Evolutionary conservation across 768 basidiomycete genomes (phyloP).

Genomic region (Suillus subaureus): DNA sequence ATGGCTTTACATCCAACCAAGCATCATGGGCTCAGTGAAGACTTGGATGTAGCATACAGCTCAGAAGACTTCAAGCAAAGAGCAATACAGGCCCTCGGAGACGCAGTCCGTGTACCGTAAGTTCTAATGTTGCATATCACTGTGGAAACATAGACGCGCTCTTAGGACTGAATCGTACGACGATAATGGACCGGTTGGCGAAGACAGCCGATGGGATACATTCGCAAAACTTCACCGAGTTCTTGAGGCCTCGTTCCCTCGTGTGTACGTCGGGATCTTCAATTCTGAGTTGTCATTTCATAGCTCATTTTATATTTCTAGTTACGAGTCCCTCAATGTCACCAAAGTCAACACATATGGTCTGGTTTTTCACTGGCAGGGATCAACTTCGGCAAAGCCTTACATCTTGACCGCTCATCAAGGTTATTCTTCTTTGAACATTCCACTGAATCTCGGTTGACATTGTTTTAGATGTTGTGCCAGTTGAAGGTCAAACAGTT

Average conservation of each 20-base stretch:
- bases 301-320: conserved; percentile 19
- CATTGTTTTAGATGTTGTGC: conserved; percentile 57
- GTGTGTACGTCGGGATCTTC: conserved; percentile 42
- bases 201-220: conserved; percentile 38
- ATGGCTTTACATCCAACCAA: conserved; percentile 28
- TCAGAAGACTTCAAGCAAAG: conserved; percentile 35
- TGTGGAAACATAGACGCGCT: conserved; percentile 1
- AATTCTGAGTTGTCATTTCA: background rate
- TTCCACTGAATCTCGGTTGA: background rate
- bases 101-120: conserved; percentile 41
- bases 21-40: conserved; percentile 28
- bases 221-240: conserved; percentile 17
- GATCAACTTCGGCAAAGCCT: conserved; percentile 52
- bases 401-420: conserved; percentile 55
- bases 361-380: conserved; percentile 58
- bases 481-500: conserved; percentile 53
- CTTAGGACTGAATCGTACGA: conserved; percentile 50
- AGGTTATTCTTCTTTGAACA: conserved; percentile 25
- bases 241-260: conserved; percentile 51
- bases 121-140: conserved; percentile 9
- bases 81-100: conserved; percentile 33
- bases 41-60: conserved; percentile 29
- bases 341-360: conserved; percentile 62
- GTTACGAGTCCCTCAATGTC: conserved; percentile 49
- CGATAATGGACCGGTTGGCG: conserved; percentile 43